Conservation (phyloP, 1,139 yeast species). For the Kluyveromyces sp. region DNA sequence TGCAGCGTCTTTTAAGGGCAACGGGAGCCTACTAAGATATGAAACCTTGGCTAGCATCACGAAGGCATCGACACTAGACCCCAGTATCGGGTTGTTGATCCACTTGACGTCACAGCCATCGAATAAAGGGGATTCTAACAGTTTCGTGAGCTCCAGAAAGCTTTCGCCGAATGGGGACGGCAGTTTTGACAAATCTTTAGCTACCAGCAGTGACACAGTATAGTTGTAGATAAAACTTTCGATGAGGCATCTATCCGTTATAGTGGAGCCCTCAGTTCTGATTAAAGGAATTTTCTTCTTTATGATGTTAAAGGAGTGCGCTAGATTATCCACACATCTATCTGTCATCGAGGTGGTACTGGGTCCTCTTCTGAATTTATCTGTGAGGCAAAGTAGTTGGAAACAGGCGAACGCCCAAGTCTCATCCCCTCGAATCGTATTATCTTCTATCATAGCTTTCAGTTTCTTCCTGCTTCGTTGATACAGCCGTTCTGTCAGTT, state of each 20-base stretch:
- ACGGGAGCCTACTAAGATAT: conserved; percentile 32
- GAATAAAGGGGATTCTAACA: conserved; percentile 33
- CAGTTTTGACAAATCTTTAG: conserved; percentile 21
- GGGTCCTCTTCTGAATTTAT: conserved; percentile 16
- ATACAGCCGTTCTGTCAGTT: conserved; percentile 14
- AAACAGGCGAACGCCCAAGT: conserved; percentile 19
- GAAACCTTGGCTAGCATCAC: conserved; percentile 38
- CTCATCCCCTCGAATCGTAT: conserved; percentile 13
- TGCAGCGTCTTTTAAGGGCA: conserved; percentile 15
- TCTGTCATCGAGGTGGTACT: conserved; percentile 14
- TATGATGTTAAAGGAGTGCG: conserved; percentile 17
- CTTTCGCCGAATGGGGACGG: conserved; percentile 35
- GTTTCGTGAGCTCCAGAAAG: conserved; percentile 30
- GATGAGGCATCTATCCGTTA: conserved; percentile 32
- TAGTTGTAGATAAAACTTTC: conserved; percentile 38
- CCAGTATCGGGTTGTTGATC: conserved; percentile 36
- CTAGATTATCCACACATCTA: conserved; percentile 15
- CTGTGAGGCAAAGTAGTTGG: conserved; percentile 15
- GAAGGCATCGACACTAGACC: conserved; percentile 34
- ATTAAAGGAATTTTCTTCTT: conserved; percentile 12
- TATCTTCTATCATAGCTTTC: conserved; percentile 5
- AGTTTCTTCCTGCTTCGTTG: conserved; percentile 12
- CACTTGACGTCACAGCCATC: conserved; percentile 31
- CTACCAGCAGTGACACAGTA: conserved; percentile 28
- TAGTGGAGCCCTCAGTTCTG: conserved; percentile 12